Percentiles rank a stretch among this genome's conserved stretches.
These are phyloP conservation scores for Aureoboletus auriporus DNA, from an alignment of 768 basidiomycete genomes.

Conservation along the genomic window DNA sequence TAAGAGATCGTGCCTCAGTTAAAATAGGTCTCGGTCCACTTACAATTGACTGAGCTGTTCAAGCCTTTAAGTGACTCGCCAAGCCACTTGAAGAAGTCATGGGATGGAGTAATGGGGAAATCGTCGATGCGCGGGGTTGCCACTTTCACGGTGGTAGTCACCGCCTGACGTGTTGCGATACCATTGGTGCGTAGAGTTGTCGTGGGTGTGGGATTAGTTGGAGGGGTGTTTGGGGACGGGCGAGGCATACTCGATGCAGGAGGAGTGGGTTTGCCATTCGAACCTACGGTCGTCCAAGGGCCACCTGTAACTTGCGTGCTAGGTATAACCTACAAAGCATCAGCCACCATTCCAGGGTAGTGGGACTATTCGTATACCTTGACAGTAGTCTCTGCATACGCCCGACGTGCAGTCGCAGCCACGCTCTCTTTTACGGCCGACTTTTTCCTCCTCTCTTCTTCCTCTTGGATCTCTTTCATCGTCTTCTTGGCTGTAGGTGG, in stretches of 20 bases:
- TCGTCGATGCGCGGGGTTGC: conserved; percentile 52
- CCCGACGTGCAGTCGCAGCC: conserved; percentile 57
- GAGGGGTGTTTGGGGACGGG: conserved; percentile 31
- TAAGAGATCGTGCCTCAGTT: conserved; percentile 12
- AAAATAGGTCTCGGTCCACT: conserved; percentile 17
- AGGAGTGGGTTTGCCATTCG: conserved; percentile 57
- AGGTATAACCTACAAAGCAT: conserved; percentile 30
- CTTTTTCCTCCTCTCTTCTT: conserved; percentile 87
- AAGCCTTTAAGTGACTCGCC: conserved; percentile 77
- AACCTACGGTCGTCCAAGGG: conserved; percentile 86
- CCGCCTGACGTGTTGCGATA: conserved; percentile 33
- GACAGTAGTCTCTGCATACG: conserved; percentile 74
- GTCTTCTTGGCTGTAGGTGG: conserved; percentile 70
- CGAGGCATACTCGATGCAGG: conserved; percentile 31
- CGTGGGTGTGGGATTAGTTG: conserved; percentile 25
- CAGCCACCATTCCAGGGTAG: neutral
- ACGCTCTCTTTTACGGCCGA: conserved; percentile 54
- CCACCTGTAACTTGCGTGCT: conserved; percentile 37
- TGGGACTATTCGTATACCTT: conserved; percentile 46
- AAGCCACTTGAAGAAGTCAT: conserved; percentile 92
- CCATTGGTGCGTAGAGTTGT: conserved; percentile 37
- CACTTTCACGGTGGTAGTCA: conserved; percentile 30
- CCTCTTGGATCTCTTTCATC: conserved; percentile 98
- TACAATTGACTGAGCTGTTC: conserved; percentile 54
- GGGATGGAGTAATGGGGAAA: conserved; percentile 62